A percentile compares a stretch with the other conserved stretches of the same genome.
These are phyloP conservation scores for Aspergillus carbonarius DNA, from an alignment of 2,329 filamentous ascomycete species.

Conservation along the genomic window DNA sequence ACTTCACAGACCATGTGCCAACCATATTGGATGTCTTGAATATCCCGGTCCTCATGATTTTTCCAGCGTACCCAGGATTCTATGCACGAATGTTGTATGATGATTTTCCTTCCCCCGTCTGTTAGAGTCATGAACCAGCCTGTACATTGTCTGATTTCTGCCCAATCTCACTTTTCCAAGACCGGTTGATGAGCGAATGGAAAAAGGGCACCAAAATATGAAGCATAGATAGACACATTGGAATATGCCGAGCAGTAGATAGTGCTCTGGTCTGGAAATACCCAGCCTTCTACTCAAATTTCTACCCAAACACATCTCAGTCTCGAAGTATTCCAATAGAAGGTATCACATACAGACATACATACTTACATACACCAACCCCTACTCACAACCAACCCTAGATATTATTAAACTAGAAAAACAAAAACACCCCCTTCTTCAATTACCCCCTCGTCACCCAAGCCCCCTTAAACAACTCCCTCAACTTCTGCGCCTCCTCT, in stretches of 20 bases:
- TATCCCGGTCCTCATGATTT: not conserved
- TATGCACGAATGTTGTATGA: not conserved
- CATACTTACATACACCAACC: not conserved
- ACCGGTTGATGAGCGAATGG: not conserved
- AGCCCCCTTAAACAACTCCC: constrained; percentile 66
- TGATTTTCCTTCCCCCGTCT: not conserved
- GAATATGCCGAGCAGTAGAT: not conserved
- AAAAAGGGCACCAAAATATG: not conserved
- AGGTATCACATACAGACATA: constrained; percentile 7
- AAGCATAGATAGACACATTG: not conserved
- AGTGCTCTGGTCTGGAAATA: not conserved
- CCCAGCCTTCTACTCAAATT: not conserved
- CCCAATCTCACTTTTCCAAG: not conserved
- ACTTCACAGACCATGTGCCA: not conserved
- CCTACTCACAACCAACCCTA: not conserved
- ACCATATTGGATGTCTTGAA: not conserved
- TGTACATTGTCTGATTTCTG: constrained; percentile 4
- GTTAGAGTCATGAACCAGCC: not conserved
- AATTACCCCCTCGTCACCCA: constrained; percentile 48
- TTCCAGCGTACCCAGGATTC: not conserved
- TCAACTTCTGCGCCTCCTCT: constrained; percentile 62
- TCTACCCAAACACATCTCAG: not conserved
- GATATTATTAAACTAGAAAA: too few species aligned
- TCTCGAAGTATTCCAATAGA: not conserved
- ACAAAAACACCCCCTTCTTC: too few species aligned